These are phyloP conservation scores for Saccharomyces hybrid DNA, from an alignment of 1,139 yeast species.

Conservation along the genomic window DNA sequence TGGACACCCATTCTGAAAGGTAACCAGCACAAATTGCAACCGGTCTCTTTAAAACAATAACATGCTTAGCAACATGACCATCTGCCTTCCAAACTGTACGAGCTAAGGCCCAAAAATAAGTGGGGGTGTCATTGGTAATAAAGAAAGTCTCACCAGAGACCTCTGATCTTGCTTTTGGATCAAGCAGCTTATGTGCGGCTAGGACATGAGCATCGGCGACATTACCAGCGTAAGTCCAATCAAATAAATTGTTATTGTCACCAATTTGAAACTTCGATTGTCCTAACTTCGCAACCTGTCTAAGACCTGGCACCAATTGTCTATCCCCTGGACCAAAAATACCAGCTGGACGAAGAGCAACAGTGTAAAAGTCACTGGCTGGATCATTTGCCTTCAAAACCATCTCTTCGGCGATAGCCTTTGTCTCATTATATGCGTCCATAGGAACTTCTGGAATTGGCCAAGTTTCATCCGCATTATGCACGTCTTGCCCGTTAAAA, in stretches of 20 bases:
- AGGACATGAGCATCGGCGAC: conserved; percentile 95
- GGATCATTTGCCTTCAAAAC: conserved; percentile 64
- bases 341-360: conserved; percentile 93
- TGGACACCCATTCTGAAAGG: conserved; percentile 64
- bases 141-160: conserved; percentile 86
- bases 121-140: conserved; percentile 87
- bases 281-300: conserved; percentile 73
- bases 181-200: conserved; percentile 71
- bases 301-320: conserved; percentile 87
- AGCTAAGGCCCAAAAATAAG: conserved; percentile 95
- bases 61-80: conserved; percentile 67
- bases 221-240: conserved; percentile 98
- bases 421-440: conserved; percentile 96
- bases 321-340: conserved; percentile 98
- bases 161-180: conserved; percentile 33
- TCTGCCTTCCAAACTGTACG: conserved; percentile 96
- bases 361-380: conserved; percentile 54
- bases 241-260: conserved; percentile 85
- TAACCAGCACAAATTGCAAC: conserved; percentile 77
- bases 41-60: conserved; percentile 62
- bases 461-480: conserved; percentile 88
- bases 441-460: conserved; percentile 86
- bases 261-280: conserved; percentile 93
- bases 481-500: conserved; percentile 84
- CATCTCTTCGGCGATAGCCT: conserved; percentile 81